Evolutionary conservation across 73 alveolate genomes (phyloP).

Genomic region (Paramecium biaurelia): DNA sequence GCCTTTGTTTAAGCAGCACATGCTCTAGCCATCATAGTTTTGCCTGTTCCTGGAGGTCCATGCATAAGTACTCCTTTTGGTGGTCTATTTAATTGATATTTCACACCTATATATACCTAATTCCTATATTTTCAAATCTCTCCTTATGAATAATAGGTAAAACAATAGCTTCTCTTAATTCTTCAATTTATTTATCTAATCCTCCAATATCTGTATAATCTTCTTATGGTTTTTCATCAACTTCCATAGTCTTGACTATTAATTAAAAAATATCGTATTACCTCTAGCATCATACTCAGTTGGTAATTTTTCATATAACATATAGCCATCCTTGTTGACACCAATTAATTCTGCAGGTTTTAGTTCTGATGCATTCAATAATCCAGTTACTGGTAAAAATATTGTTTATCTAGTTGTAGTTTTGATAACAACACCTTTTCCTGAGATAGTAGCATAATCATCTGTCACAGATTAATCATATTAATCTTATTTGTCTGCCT

Average conservation of each 20-base stretch:
- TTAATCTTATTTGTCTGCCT: constrained; percentile 81
- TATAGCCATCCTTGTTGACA: constrained; percentile 98
- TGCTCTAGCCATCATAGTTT: constrained; percentile 99
- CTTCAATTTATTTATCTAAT: constrained; percentile 98
- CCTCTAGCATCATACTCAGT: constrained; percentile 67
- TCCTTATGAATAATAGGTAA: constrained; percentile 99
- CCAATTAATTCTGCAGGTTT: constrained; percentile 99
- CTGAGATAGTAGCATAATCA: constrained; percentile 52
- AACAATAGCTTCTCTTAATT: constrained; percentile 99
- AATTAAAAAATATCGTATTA: constrained; percentile 49
- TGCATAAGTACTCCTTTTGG: constrained; percentile 99
- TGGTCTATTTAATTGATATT: constrained; percentile 73
- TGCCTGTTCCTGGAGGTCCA: constrained; percentile 99
- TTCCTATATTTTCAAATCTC: constrained; percentile 99
- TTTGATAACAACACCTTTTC: constrained; percentile 79
- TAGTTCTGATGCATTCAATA: constrained; percentile 96
- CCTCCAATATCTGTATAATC: constrained; percentile 99
- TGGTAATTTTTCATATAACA: constrained; percentile 98
- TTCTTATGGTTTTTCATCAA: constrained; percentile 99
- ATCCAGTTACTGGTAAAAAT: constrained; percentile 98
- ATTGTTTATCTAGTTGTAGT: constrained; percentile 96
- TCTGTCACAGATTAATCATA: constrained; percentile 69
- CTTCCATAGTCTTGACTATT: constrained; percentile 84
- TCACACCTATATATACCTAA: constrained; percentile 43
- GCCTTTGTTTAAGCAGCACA: constrained; percentile 98